A percentile compares a stretch with the other conserved stretches of the same genome.
Evolutionary conservation across 805 yeast genomes (phyloP).

Genomic region (Wickerhamomyces chambardii): DNA sequence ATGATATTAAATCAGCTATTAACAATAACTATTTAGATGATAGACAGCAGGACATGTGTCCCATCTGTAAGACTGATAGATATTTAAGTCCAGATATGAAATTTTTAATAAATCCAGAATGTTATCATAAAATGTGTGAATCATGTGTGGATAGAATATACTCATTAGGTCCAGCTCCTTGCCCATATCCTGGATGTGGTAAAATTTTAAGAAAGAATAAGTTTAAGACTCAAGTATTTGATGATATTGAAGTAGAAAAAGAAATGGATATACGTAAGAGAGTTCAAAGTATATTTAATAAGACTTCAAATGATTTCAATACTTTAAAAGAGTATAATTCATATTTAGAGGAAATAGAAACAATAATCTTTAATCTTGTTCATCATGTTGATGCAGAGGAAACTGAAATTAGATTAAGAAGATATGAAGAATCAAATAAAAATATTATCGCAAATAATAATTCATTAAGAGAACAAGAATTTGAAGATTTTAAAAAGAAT

Average conservation of each 20-base stretch:
- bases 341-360: constrained; percentile 81
- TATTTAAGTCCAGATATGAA: constrained; percentile 90
- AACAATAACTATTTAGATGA: constrained; percentile 25
- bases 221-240: constrained; percentile 90
- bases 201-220: constrained; percentile 79
- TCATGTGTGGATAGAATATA: constrained; percentile 95
- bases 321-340: constrained; percentile 53
- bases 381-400: constrained; percentile 60
- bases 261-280: constrained; percentile 88
- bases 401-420: constrained; percentile 55
- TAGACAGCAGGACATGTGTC: constrained; percentile 76
- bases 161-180: constrained; percentile 91
- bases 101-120: constrained; percentile 91
- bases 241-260: constrained; percentile 80
- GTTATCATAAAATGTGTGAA: constrained; percentile 96
- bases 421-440: constrained; percentile 67
- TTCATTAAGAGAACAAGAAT: constrained; percentile 62
- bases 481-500: constrained; percentile 48
- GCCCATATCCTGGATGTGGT: constrained; percentile 91
- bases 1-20: too few species aligned
- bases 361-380: constrained; percentile 66
- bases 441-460: constrained; percentile 71
- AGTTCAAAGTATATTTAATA: constrained; percentile 71
- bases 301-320: constrained; percentile 65
- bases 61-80: constrained; percentile 92